A percentile compares a stretch with the other conserved stretches of the same genome.
Evolutionary conservation across 2,329 filamentous ascomycete genomes (phyloP).

Genomic region (Cladobotryum mycophilum): DNA sequence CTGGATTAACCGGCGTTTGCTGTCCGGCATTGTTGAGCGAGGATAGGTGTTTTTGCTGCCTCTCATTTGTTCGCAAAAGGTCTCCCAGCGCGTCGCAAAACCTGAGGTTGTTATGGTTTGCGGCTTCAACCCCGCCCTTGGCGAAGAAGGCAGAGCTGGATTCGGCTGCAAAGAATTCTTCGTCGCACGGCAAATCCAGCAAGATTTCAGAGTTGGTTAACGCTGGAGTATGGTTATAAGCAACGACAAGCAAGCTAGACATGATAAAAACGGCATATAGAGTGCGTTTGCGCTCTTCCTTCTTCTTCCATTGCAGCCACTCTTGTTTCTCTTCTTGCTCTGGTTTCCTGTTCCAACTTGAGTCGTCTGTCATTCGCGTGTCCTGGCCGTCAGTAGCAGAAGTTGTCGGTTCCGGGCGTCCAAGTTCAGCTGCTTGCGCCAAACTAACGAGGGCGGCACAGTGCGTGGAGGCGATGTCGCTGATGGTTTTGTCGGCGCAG

Average conservation of each 20-base stretch:
- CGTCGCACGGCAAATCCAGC: slow-evolving; percentile 85
- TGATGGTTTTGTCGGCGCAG: slow-evolving; percentile 82
- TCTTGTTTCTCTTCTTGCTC: slow-evolving; percentile 45
- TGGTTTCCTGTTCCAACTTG: slow-evolving; percentile 38
- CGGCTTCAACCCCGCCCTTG: slow-evolving; percentile 64
- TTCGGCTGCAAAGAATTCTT: slow-evolving; percentile 82
- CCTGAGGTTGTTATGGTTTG: slow-evolving; percentile 63
- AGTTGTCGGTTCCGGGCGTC: slow-evolving; percentile 39
- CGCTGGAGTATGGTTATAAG: slow-evolving; percentile 87
- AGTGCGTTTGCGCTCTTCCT: slow-evolving; percentile 88
- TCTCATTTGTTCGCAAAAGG: slow-evolving; percentile 70
- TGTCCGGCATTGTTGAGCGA: slow-evolving; percentile 1
- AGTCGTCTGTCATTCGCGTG: slow-evolving; percentile 51
- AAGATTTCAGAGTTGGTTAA: slow-evolving; percentile 91
- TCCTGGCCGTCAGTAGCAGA: slow-evolving; percentile 40
- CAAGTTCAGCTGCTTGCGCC: slow-evolving; percentile 77
- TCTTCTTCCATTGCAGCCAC: slow-evolving; percentile 83
- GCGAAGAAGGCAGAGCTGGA: slow-evolving; percentile 75
- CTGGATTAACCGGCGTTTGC: slow-evolving; percentile 3
- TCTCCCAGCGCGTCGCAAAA: slow-evolving; percentile 80
- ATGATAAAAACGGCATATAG: slow-evolving; percentile 87
- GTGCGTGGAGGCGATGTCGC: slow-evolving; percentile 88
- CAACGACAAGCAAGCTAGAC: slow-evolving; percentile 83
- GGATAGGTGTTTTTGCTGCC: slow-evolving; percentile 46
- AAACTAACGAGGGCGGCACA: slow-evolving; percentile 87